These are phyloP conservation scores for Hippophae rhamnoides DNA, from an alignment of 306 rosid genomes.

Conservation along the genomic window DNA sequence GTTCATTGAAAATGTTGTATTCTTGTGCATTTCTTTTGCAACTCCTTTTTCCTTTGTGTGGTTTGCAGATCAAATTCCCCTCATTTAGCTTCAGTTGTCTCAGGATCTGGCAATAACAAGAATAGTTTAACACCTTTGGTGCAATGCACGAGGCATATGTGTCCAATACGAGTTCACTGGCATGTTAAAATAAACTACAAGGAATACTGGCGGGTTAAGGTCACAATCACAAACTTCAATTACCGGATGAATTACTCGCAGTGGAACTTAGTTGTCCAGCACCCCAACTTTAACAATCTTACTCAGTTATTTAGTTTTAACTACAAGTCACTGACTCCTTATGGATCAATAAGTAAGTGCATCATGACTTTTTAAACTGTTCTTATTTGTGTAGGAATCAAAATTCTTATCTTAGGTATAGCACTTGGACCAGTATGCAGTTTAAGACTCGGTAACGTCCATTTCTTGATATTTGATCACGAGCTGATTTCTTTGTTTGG, in stretches of 20 bases:
- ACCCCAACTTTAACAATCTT: constrained; percentile 86
- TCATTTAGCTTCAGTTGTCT: constrained; percentile 49
- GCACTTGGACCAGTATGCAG: not conserved
- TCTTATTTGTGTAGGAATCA: not conserved
- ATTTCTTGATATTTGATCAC: no score
- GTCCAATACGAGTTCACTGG: constrained; percentile 92
- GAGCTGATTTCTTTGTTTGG: no score
- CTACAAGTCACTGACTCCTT: constrained; percentile 58
- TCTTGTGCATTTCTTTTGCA: constrained; percentile 4
- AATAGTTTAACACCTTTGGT: constrained; percentile 43
- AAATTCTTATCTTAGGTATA: not conserved
- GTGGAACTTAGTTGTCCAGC: constrained; percentile 81
- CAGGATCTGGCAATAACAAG: constrained; percentile 26
- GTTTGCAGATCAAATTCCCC: constrained; percentile 47
- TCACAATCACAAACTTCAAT: constrained; percentile 77
- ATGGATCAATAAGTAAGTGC: constrained; percentile 61
- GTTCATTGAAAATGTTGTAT: not conserved
- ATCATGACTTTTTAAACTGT: not conserved
- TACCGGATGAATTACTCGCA: constrained; percentile 63
- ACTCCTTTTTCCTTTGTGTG: not conserved
- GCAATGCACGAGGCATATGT: constrained; percentile 77
- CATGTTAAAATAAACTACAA: constrained; percentile 71
- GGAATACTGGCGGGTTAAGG: constrained; percentile 84
- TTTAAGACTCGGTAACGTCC: no score
- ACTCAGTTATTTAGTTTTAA: constrained; percentile 80